These are phyloP conservation scores for Ormosia emarginata DNA, from an alignment of 306 rosid species.

Conservation along the genomic window DNA sequence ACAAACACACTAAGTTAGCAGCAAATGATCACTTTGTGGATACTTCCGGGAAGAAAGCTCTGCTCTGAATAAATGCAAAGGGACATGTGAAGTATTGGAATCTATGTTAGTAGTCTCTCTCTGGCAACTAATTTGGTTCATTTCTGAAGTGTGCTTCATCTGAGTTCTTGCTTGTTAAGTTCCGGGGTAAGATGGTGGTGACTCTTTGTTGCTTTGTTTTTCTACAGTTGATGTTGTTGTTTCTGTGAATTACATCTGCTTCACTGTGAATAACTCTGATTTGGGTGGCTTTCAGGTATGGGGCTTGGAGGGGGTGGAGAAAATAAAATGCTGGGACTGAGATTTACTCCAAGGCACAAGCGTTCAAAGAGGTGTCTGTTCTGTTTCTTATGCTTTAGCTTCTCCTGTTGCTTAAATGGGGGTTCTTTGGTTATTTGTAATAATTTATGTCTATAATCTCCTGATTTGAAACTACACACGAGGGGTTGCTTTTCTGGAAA, in stretches of 20 bases:
- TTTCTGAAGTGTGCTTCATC: slow-evolving; percentile 32
- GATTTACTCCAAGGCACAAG: slow-evolving; percentile 56
- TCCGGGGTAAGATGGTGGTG: slow-evolving; percentile 40
- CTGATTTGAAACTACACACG: slow-evolving; percentile 13
- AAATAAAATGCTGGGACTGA: slow-evolving; percentile 50
- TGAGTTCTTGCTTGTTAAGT: slow-evolving; percentile 30
- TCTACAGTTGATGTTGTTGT: neutral
- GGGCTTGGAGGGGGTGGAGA: slow-evolving; percentile 46
- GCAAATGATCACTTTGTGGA: slow-evolving; percentile 45
- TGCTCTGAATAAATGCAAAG: slow-evolving; percentile 32
- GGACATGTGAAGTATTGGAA: slow-evolving; percentile 30
- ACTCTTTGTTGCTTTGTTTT: slow-evolving; percentile 20
- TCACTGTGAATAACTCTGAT: slow-evolving; percentile 26
- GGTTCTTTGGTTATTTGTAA: slow-evolving; percentile 28
- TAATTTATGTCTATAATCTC: neutral
- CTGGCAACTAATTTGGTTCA: slow-evolving; percentile 28
- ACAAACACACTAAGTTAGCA: slow-evolving; percentile 37
- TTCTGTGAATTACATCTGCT: slow-evolving; percentile 9
- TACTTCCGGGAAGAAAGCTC: slow-evolving; percentile 37
- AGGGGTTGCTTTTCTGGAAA: slow-evolving; percentile 10
- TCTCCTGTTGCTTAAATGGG: slow-evolving; percentile 20
- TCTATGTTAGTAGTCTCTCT: slow-evolving; percentile 29
- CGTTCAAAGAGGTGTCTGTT: slow-evolving; percentile 74
- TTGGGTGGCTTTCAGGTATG: slow-evolving; percentile 52
- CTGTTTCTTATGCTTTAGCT: neutral